A percentile compares a stretch with the other conserved stretches of the same genome.
These are phyloP conservation scores for Leccinum rimulosum DNA, from an alignment of 768 basidiomycete genomes.

Conservation along the genomic window DNA sequence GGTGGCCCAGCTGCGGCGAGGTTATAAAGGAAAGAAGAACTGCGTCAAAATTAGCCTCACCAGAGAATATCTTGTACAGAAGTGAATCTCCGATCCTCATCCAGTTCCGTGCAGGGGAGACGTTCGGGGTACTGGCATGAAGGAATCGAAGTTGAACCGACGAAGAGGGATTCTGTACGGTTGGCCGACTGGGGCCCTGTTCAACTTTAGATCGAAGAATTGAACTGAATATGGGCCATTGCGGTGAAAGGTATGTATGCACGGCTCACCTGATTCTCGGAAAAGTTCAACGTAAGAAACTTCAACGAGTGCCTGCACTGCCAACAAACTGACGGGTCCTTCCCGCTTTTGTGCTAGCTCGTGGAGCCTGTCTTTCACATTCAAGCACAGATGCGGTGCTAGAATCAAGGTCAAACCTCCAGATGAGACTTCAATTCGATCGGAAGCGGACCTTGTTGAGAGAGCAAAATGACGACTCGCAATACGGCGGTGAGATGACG, in stretches of 20 bases:
- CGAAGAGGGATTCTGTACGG: not conserved
- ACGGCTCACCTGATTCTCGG: constrained; percentile 11
- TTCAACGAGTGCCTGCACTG: constrained; percentile 21
- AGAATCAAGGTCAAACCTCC: not conserved
- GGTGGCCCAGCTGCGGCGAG: constrained; percentile 3
- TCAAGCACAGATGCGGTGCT: constrained; percentile 8
- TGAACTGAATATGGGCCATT: not conserved
- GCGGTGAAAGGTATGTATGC: not conserved
- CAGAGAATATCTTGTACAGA: constrained; percentile 6
- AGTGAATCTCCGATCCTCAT: constrained; percentile 14
- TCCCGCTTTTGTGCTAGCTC: constrained; percentile 10
- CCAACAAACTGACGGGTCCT: constrained; percentile 16
- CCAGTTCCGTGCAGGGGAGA: constrained; percentile 14
- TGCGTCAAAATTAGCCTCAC: not conserved
- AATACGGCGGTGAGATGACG: constrained; percentile 14
- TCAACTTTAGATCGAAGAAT: not conserved
- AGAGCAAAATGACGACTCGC: constrained; percentile 11
- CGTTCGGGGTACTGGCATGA: constrained; percentile 9
- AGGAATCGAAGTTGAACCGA: constrained; percentile 1
- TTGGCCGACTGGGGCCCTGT: not conserved
- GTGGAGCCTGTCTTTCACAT: constrained; percentile 8
- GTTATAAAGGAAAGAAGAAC: not conserved
- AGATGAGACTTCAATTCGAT: not conserved
- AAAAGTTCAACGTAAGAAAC: constrained; percentile 9
- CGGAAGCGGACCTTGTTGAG: constrained; percentile 2